These are phyloP conservation scores for Leccinum solheimii DNA, from an alignment of 1,284 basidiomycete genomes.

Conservation along the genomic window DNA sequence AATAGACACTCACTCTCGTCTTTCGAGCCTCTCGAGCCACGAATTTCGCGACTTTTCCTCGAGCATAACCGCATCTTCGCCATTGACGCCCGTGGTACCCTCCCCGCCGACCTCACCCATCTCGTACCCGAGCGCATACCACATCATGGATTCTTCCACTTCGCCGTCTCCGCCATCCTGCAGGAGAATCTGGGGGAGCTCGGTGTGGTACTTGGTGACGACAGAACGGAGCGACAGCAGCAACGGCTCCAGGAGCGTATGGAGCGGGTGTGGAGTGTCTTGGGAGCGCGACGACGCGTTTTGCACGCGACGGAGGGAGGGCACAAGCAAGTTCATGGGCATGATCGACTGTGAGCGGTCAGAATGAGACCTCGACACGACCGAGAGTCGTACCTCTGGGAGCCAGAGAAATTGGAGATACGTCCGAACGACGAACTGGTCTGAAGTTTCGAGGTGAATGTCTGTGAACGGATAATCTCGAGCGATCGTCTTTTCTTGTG, in stretches of 20 bases:
- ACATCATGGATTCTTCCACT: slow-evolving; percentile 71
- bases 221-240: slow-evolving; percentile 57
- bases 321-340: slow-evolving; percentile 57
- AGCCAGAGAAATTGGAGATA: slow-evolving; percentile 79
- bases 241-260: slow-evolving; percentile 54
- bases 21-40: slow-evolving; percentile 67
- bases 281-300: slow-evolving; percentile 20
- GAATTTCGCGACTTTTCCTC: slow-evolving; percentile 52
- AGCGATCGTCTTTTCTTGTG: slow-evolving; percentile 51
- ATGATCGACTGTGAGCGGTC: slow-evolving; percentile 57
- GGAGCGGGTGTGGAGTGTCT: slow-evolving; percentile 50
- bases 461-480: slow-evolving; percentile 50
- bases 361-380: slow-evolving; percentile 5
- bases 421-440: slow-evolving; percentile 49
- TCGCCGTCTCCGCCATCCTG: slow-evolving; percentile 60
- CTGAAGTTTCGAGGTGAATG: slow-evolving; percentile 39
- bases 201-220: slow-evolving; percentile 61
- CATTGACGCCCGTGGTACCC: slow-evolving; percentile 19
- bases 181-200: slow-evolving; percentile 56
- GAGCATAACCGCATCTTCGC: slow-evolving; percentile 34
- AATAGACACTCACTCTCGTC: slow-evolving; percentile 61
- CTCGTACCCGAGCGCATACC: slow-evolving; percentile 64
- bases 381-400: slow-evolving; percentile 51
- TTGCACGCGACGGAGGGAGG: slow-evolving; percentile 52
- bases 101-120: slow-evolving; percentile 35